A percentile compares a stretch with the other conserved stretches of the same genome.
Evolutionary conservation across 192 early-diverging fungal genomes (phyloP).

Genomic region (Gamsiella multidivaricata): DNA sequence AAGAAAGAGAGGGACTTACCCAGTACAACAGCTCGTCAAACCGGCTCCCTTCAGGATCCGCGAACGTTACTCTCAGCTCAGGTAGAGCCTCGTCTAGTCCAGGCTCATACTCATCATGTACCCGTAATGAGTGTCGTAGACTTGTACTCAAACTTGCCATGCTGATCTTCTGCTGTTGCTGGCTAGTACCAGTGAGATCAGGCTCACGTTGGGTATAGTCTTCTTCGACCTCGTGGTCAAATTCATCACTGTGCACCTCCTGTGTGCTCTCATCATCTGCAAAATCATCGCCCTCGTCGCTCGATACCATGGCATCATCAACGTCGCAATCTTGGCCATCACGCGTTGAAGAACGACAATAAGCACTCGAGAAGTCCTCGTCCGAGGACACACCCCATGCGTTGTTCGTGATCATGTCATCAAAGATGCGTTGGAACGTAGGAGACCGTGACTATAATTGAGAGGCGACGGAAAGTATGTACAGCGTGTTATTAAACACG

Average conservation of each 20-base stretch:
- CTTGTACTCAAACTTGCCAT: background rate
- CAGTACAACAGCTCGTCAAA: constrained; percentile 25
- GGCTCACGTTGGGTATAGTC: too few species aligned
- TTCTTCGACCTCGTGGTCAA: too few species aligned
- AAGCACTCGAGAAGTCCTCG: background rate
- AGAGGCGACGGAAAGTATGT: too few species aligned
- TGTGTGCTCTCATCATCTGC: constrained; percentile 2
- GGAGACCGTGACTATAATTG: constrained; percentile 33
- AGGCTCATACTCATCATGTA: background rate
- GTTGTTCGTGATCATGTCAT: constrained; percentile 28
- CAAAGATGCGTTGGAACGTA: constrained; percentile 30
- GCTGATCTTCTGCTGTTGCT: background rate
- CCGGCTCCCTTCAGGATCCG: constrained; percentile 22
- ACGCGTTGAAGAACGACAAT: too few species aligned
- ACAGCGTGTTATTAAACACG: too few species aligned
- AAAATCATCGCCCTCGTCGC: background rate
- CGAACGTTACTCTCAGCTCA: constrained; percentile 8
- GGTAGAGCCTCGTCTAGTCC: constrained; percentile 7
- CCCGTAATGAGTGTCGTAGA: background rate
- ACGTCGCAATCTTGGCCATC: background rate
- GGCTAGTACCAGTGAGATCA: background rate
- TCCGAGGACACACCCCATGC: constrained; percentile 19
- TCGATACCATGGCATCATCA: background rate
- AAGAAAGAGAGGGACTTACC: constrained; percentile 5
- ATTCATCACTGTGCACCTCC: background rate